Base-by-base conservation (phyloP, 306 rosid genomes). In the Hippophae rhamnoides region DNA sequence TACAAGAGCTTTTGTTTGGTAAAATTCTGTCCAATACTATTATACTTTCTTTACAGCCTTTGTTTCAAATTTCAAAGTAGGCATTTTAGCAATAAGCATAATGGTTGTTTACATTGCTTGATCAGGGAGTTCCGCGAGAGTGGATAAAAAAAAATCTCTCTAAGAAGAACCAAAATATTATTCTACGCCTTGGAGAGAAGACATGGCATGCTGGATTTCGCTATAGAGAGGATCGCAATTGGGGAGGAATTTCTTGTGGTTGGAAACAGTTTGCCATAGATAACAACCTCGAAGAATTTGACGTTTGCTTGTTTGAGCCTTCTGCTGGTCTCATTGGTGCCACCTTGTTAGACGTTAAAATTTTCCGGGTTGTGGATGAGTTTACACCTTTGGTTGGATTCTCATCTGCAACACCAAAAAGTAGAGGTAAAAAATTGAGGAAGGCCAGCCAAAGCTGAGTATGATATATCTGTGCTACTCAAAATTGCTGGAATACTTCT, bases 1-100 rank as follows among this genome's bases (percentile, higher is more conserved):
- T 82, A 79, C 81, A 81, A 62, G 78, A 75, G 86, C 76, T 84
- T 79, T 83, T 82, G 3, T 13, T 58, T 82, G 95, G 95, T 87
- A 79, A 79, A 45, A 7, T 7, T 12, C 44, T 8, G 64, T 31
- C 58, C 38, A 31, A 31, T 4, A 31, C 38, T 58, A 18, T 18
- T 18, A 18, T 18, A 18, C 23, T 18, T 18, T 18, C 23, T 18
- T 18, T 18, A 18, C 23, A 18, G 23, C 23, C 71, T 48, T n/a
- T 41, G 3, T 3, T n/a, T 18, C 23, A 18, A 18, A 18, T 18
- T 18, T 18, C 23, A 18, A 18, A 48, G 23, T 18, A 18, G 23
- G 23, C 23, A 18, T 18, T 18, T 53, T 49, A 38, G 8, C 7
- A n/a, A 13, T 49, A 5, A 13, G 23, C 9, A n/a, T 6, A 51